Conservation (phyloP, 306 rosid species). For the Acacia melanoxylon region DNA sequence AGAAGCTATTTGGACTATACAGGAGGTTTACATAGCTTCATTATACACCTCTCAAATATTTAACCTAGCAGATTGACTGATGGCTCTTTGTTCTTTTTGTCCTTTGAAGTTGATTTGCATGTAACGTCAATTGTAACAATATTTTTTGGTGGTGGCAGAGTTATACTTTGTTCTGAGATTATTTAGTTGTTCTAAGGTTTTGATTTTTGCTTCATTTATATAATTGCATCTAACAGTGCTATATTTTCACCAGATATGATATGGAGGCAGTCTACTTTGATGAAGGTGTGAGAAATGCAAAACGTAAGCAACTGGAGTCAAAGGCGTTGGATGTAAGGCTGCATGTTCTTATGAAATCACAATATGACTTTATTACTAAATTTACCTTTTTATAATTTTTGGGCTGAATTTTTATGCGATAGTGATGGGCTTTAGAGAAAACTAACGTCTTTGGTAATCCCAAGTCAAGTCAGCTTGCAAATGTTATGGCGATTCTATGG, state of each 20-base stretch:
- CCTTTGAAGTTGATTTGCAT: constrained; percentile 14
- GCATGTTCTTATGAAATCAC: background rate
- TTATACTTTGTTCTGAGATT: constrained; percentile 21
- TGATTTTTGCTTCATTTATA: background rate
- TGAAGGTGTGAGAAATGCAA: constrained; percentile 73
- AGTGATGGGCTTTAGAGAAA: background rate
- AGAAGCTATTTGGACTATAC: constrained; percentile 8
- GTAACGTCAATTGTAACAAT: background rate
- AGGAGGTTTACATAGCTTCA: constrained; percentile 14
- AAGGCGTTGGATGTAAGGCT: constrained; percentile 69
- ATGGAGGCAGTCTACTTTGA: constrained; percentile 73
- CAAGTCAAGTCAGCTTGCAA: background rate
- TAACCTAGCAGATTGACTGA: constrained; percentile 18
- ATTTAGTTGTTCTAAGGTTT: constrained; percentile 2
- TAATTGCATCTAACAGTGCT: constrained; percentile 10
- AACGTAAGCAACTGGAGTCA: constrained; percentile 62
- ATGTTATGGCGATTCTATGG: background rate
- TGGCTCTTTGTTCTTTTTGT: constrained; percentile 7
- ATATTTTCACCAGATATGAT: constrained; percentile 65
- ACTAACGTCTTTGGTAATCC: constrained; percentile 13
- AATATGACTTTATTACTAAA: constrained; percentile 7
- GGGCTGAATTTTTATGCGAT: constrained; percentile 21
- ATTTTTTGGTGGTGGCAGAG: background rate
- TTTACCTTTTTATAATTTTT: constrained; percentile 4
- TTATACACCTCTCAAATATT: background rate